phyloP scores from a whole-genome alignment of 1,139 yeast species.

The Kodamaea sp. region DNA sequence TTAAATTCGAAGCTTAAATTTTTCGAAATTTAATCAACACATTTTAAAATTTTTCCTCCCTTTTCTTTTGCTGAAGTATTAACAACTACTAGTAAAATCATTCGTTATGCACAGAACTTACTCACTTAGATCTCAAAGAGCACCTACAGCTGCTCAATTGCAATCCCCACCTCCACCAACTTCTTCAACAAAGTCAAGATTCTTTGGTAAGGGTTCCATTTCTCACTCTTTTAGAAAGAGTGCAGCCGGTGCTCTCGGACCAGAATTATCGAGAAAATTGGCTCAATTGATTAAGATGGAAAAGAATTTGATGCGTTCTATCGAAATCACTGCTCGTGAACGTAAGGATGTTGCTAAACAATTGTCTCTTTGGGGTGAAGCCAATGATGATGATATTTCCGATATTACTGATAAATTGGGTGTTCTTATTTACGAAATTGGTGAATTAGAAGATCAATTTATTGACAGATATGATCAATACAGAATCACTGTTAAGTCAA shows the following conservation, averaged over 20 bases:
- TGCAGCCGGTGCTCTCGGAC: constrained; percentile 92
- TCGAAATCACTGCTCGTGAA: constrained; percentile 91
- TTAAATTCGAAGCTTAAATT: too few relatives aligned
- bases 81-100: too few relatives aligned
- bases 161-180: constrained; percentile 94
- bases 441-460: constrained; percentile 96
- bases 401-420: constrained; percentile 98
- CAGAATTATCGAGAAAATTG: constrained; percentile 89
- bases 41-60: constrained; percentile 2
- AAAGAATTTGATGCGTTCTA: constrained; percentile 91
- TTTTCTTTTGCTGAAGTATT: not conserved
- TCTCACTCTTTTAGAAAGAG: constrained; percentile 78
- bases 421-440: constrained; percentile 91
- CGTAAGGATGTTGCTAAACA: constrained; percentile 96
- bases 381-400: constrained; percentile 93
- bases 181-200: constrained; percentile 75
- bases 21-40: too few relatives aligned
- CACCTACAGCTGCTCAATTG: constrained; percentile 94
- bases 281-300: constrained; percentile 91
- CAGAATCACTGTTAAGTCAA: constrained; percentile 90
- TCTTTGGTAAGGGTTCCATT: constrained; percentile 88
- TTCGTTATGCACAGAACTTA: constrained; percentile 92
- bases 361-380: constrained; percentile 96
- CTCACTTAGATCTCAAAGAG: constrained; percentile 90
- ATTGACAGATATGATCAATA: constrained; percentile 97